Evolutionary conservation across 2,329 filamentous ascomycete species (phyloP).

Genomic region (Juglanconis oblonga): DNA sequence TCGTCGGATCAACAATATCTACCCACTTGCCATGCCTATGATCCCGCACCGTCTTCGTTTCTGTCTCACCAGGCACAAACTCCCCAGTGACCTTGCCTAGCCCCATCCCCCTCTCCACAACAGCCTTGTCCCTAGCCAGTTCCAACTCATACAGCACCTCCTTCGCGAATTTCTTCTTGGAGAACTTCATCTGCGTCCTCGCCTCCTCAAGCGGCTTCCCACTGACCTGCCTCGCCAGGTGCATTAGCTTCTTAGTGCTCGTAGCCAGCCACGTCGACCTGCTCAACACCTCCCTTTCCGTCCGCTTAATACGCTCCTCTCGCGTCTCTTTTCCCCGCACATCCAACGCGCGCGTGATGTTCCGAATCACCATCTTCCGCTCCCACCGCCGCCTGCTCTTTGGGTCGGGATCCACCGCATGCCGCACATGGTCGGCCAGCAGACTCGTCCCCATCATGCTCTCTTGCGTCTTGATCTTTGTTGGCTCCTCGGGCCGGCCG

Average conservation of each 20-base stretch:
- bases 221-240: slow-evolving; percentile 80
- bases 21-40: slow-evolving; percentile 74
- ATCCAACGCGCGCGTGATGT: slow-evolving; percentile 66
- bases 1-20: slow-evolving; percentile 69
- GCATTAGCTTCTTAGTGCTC: slow-evolving; percentile 85
- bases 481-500: slow-evolving; percentile 8
- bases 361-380: slow-evolving; percentile 77
- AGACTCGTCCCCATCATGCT: slow-evolving; percentile 29
- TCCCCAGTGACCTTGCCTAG: slow-evolving; percentile 48
- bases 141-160: slow-evolving; percentile 79
- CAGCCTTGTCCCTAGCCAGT: slow-evolving; percentile 75
- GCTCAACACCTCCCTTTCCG: slow-evolving; percentile 51
- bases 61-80: slow-evolving; percentile 24
- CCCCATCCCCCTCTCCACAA: slow-evolving; percentile 83
- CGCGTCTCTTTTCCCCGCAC: slow-evolving; percentile 52
- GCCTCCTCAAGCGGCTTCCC: slow-evolving; percentile 95
- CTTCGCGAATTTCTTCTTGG: slow-evolving; percentile 84
- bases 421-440: slow-evolving; percentile 53
- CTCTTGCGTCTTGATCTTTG: slow-evolving; percentile 37
- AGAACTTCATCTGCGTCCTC: slow-evolving; percentile 91
- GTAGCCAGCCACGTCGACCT: slow-evolving; percentile 77
- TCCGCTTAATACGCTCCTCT: slow-evolving; percentile 64
- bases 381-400: slow-evolving; percentile 70
- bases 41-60: slow-evolving; percentile 68
- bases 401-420: slow-evolving; percentile 73